phyloP scores from a whole-genome alignment of 2,329 filamentous ascomycete genomes.

The Chrysoporthe deuterocubensis region DNA sequence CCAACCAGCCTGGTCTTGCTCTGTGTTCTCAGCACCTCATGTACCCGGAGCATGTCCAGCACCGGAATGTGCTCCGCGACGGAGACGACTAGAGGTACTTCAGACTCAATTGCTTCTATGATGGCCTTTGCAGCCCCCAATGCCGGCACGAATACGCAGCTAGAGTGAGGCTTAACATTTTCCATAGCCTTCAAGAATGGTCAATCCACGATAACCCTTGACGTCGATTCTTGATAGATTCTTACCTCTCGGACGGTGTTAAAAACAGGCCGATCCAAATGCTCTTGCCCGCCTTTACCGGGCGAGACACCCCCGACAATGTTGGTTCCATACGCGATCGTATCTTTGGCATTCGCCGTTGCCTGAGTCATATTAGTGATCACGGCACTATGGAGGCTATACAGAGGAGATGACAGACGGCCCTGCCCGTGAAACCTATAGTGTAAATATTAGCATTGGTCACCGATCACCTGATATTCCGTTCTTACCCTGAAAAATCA shows the following conservation, averaged over 20 bases:
- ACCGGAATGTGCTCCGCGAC: slow-evolving; percentile 81
- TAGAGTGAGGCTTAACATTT: not conserved
- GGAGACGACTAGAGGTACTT: slow-evolving; percentile 76
- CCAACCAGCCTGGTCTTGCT: slow-evolving; percentile 73
- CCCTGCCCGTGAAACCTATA: not conserved
- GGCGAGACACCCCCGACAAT: not conserved
- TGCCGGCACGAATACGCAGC: not conserved
- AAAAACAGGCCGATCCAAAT: not conserved
- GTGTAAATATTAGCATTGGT: not conserved
- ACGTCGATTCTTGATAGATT: not conserved
- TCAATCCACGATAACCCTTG: not conserved
- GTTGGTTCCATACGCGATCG: not conserved
- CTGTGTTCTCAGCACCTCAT: slow-evolving; percentile 72
- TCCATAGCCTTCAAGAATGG: not conserved
- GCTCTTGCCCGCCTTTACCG: not conserved
- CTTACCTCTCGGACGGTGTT: not conserved
- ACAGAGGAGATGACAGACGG: not conserved
- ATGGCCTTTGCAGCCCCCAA: not conserved
- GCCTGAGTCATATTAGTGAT: not conserved
- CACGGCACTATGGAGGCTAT: not conserved
- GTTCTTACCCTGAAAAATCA: not conserved
- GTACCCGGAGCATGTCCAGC: slow-evolving; percentile 73
- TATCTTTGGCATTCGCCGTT: not conserved
- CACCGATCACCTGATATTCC: not conserved
- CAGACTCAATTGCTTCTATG: slow-evolving; percentile 68